Base-by-base conservation (phyloP, 2,329 filamentous ascomycete species). In the Phaeomoniella chlamydospora region DNA sequence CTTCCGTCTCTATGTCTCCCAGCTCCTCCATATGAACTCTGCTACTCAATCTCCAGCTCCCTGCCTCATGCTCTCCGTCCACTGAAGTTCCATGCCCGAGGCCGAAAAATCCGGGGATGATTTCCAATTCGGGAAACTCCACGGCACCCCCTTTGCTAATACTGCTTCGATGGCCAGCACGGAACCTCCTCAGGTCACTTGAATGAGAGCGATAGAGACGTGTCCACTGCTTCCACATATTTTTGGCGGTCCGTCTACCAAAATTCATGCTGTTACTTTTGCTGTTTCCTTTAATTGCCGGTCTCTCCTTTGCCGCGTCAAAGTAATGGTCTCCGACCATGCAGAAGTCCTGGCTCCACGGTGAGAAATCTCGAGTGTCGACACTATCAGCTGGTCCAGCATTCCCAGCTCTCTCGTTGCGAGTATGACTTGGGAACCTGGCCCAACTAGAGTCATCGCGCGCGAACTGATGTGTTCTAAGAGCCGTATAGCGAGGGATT, bases 101-200 rank as follows among this genome's bases (percentile, higher is more conserved):
- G 9, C 14, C 31, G n/a, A 32, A 18, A 22, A 31, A 18, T 4
- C 42, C 44, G 4, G 41, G 31, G 15, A 47, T 37, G 15, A 37
- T 36, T 37, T 49, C 45, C 32, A 49, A 37, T 32, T 49, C 43
- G 3, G 45, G 45, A 38, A 41, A 43, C 29, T 42, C 42, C n/a
- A 41, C 39, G 15, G 34, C 38, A 4, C 31, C 42, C 22, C 45
- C 41, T 19, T 39, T 29, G 32, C 38, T 39, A 22, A 47, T 40
- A 31, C 39, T 45, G 37, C 43, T 44, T 15, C 45, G 36, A 35
- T 47, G 42, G 11, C 44, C 45, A 36, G 38, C 33, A n/a, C 26
- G 39, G 15, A 41, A 36, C 10, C 39, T 37, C 30, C 35, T 41
- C 11, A 43, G 29, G 31, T 47, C 45, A 18, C 34, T 38, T 19